phyloP scores from a whole-genome alignment of 2,329 filamentous ascomycete genomes.

The Verticillium tricorpus region DNA sequence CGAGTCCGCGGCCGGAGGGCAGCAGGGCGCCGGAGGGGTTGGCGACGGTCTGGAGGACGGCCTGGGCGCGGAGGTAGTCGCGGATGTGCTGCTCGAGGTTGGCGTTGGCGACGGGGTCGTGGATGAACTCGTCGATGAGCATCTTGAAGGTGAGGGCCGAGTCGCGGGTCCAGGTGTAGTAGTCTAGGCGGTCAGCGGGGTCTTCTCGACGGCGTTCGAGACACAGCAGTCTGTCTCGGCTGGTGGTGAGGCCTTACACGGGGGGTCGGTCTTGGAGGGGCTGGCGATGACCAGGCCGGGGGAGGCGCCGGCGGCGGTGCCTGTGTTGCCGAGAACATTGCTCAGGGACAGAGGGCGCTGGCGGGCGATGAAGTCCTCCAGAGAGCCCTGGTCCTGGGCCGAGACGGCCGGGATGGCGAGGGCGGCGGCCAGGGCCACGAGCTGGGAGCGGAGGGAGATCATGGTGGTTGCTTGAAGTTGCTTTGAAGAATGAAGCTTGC shows the following conservation, averaged over 20 bases:
- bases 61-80: constrained; percentile 49
- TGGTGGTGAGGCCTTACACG: constrained; percentile 36
- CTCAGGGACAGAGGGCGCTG: constrained; percentile 44
- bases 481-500: not conserved
- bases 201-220: too few species aligned
- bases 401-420: constrained; percentile 4
- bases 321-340: constrained; percentile 51
- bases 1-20: constrained; percentile 41
- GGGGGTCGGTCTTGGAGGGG: constrained; percentile 46
- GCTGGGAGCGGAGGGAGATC: not conserved
- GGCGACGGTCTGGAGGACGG: constrained; percentile 43
- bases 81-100: constrained; percentile 40
- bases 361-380: constrained; percentile 30
- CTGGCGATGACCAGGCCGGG: constrained; percentile 51
- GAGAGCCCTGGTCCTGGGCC: constrained; percentile 3
- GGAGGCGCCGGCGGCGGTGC: constrained; percentile 41
- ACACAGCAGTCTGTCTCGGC: too few species aligned
- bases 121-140: constrained; percentile 45
- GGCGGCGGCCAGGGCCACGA: constrained; percentile 1
- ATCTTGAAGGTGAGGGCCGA: constrained; percentile 48
- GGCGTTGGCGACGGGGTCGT: constrained; percentile 30
- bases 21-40: constrained; percentile 47
- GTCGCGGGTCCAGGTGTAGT: constrained; percentile 54
- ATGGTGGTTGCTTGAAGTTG: not conserved
- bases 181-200: constrained; percentile 31